Base-by-base conservation (phyloP, 73 alveolate species). In the Paramecium pentaurelia region DNA sequence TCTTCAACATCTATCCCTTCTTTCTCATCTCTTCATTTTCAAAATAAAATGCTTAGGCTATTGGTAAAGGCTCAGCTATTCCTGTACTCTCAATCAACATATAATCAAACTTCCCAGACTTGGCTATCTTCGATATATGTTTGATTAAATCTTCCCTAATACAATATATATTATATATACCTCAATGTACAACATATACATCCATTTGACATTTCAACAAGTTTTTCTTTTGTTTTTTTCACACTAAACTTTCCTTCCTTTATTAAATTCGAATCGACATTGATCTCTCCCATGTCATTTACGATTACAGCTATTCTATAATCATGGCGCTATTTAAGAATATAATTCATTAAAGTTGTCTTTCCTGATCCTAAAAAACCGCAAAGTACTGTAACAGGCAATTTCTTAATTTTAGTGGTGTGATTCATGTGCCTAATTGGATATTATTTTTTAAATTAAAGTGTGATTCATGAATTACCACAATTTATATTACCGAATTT, bases 171-270 rank as follows among this genome's bases (percentile, higher is more conserved):
- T 86, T 59, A 73, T 59, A 60, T 27, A 32, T 86, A 92, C 34
- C 96, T 88, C 2, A 95, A 95, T 22, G 98, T 95, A 86, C 98
- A 95, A 75, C 98, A 95, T 9, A 95, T 95, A 77, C 98, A 95
- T 5, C 98, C 97, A 51, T 94, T 95, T 60, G 71, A 77, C 93
- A 95, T 51, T 64, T 94, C 94, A 49, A 95, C 98, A 86, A 95
- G 92, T 28, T 83, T 91, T 60, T 93, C 97, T 58, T 95, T 94
- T 18, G 40, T 32, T 37, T 64, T 40, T 37, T 40, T 87, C 28
- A 73, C 60, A 73, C 60, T 32, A 32, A 87, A 54, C 73, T 87
- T 64, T 28, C 88, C 87, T 58, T 95, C 95, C 77, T 91, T 91
- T 60, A 94, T 86, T 32, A 91, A 58, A 44, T 77, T 58, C 2